Conservation (phyloP, 2,329 filamentous ascomycete species). For the Hypoxylon sp. region DNA sequence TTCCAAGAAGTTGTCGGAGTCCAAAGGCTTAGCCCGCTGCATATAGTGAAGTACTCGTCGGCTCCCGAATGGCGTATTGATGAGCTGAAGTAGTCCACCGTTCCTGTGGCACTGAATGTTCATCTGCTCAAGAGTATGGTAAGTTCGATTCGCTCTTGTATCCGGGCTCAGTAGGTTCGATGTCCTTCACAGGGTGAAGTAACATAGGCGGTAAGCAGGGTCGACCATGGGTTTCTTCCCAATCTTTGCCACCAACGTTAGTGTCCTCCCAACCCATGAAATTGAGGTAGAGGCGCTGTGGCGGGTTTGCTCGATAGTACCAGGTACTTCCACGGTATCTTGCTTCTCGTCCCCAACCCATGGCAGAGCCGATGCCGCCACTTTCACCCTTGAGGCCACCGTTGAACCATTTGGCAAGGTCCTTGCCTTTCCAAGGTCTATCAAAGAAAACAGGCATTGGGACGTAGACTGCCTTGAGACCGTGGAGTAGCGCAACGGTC, state of each 20-base stretch:
- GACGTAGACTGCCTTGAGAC: conserved; percentile 82
- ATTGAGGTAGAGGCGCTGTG: conserved; percentile 73
- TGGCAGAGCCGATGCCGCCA: conserved; percentile 69
- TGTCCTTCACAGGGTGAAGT: conserved; percentile 73
- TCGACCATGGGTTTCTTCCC: conserved; percentile 70
- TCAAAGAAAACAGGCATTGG: conserved; percentile 87
- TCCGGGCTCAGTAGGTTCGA: conserved; percentile 65
- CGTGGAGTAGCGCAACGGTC: conserved; percentile 80
- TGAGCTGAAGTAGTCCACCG: neutral
- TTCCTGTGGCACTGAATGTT: conserved; percentile 1
- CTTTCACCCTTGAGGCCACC: conserved; percentile 69
- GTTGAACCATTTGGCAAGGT: conserved; percentile 72
- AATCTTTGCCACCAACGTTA: conserved; percentile 67
- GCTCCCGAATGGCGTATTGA: neutral
- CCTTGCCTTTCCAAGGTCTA: conserved; percentile 74
- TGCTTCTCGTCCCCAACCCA: conserved; percentile 72
- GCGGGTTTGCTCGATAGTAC: conserved; percentile 72
- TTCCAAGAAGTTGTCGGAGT: conserved; percentile 16
- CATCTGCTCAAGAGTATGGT: conserved; percentile 53
- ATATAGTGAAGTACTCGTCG: neutral
- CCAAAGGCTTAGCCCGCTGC: conserved; percentile 10
- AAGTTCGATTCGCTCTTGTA: conserved; percentile 60
- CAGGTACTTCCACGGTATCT: conserved; percentile 72
- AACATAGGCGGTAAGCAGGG: conserved; percentile 72
- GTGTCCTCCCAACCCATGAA: conserved; percentile 74